Conservation (phyloP, 2,329 filamentous ascomycete genomes). For the Neonectria magnoliae region DNA sequence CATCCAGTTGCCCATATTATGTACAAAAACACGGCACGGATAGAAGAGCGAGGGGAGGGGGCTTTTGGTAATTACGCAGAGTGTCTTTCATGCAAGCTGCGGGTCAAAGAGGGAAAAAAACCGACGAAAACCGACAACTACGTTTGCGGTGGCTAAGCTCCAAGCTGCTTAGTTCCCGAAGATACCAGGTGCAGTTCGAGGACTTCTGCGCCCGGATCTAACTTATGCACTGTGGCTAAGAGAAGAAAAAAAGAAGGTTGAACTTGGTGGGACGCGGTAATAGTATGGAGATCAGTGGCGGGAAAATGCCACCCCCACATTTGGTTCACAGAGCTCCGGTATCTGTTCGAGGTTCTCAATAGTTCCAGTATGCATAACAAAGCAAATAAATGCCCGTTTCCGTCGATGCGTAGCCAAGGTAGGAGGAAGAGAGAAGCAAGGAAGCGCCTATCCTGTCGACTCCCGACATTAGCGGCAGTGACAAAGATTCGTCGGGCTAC, state of each 20-base stretch:
- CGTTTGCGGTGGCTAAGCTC: slow-evolving; percentile 10
- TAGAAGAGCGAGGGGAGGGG: background rate
- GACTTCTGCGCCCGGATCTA: background rate
- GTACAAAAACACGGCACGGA: background rate
- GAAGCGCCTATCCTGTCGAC: background rate
- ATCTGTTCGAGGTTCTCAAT: slow-evolving; percentile 10
- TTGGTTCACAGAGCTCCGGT: slow-evolving; percentile 7
- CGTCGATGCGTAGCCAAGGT: background rate
- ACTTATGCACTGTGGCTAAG: slow-evolving; percentile 12
- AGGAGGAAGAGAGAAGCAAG: background rate
- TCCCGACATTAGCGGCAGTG: background rate
- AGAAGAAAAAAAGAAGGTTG: slow-evolving; percentile 3
- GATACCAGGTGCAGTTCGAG: slow-evolving; percentile 13
- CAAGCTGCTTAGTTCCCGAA: slow-evolving; percentile 20
- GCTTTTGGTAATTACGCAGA: background rate
- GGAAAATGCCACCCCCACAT: slow-evolving; percentile 3
- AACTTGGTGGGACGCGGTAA: background rate
- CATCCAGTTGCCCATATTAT: slow-evolving; percentile 2
- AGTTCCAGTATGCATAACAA: slow-evolving; percentile 16
- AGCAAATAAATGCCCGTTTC: slow-evolving; percentile 12
- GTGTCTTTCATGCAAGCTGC: slow-evolving; percentile 8
- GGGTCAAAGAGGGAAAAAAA: slow-evolving; percentile 4
- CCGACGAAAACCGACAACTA: slow-evolving; percentile 7
- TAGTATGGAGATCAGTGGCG: slow-evolving; percentile 10
- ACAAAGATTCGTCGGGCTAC: background rate